Conservation (phyloP, 2,329 filamentous ascomycete species). For the Hymenoscyphus repandus region DNA sequence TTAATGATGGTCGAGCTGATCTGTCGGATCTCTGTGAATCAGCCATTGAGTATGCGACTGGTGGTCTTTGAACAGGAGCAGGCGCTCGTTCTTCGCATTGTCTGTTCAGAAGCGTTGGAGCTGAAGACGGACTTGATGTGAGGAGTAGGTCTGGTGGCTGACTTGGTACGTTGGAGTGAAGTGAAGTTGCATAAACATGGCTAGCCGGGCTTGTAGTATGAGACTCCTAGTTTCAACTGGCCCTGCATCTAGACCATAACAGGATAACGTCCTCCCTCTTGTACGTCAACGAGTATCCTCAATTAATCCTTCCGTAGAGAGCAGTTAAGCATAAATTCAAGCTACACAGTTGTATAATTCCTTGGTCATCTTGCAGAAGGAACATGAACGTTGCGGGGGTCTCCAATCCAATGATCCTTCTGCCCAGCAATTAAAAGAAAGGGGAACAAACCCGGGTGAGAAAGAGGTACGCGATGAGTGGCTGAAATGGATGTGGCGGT, state of each 20-base stretch:
- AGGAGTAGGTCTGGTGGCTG: not conserved
- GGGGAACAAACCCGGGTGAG: not conserved
- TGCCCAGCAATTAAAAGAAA: not conserved
- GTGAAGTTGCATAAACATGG: too few species aligned
- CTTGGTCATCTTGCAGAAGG: not conserved
- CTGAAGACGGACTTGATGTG: not conserved
- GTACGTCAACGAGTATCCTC: too few species aligned
- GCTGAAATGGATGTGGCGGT: not conserved
- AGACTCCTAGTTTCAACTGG: not conserved
- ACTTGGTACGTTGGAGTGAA: too few species aligned
- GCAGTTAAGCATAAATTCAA: too few species aligned
- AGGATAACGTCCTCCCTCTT: too few species aligned
- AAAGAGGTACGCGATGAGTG: not conserved
- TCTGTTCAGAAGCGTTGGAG: conserved; percentile 13
- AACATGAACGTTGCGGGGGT: not conserved
- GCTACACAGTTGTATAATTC: not conserved
- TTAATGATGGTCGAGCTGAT: conserved; percentile 31
- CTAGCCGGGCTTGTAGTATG: not conserved
- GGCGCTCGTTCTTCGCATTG: conserved; percentile 23
- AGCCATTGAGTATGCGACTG: conserved; percentile 30
- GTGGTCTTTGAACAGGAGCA: conserved; percentile 17
- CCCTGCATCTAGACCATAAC: too few species aligned
- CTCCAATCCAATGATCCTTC: not conserved
- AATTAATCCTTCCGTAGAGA: too few species aligned
- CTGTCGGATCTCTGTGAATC: conserved; percentile 30